A percentile compares a stretch with the other conserved stretches of the same genome.
These are phyloP conservation scores for Urtica urens DNA, from an alignment of 306 rosid genomes.

Conservation along the genomic window DNA sequence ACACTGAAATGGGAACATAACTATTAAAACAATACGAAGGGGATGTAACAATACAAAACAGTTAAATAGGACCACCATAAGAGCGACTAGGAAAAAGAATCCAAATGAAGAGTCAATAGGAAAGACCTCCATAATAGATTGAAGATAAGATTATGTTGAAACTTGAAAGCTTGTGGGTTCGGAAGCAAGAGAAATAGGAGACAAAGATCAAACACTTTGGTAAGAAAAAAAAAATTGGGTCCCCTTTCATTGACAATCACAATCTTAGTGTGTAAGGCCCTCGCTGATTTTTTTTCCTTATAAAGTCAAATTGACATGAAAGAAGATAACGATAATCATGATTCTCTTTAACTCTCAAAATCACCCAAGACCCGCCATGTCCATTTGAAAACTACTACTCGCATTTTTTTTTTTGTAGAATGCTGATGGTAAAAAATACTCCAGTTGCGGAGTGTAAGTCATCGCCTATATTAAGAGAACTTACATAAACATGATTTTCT, in stretches of 20 bases:
- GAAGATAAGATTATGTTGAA: constrained; percentile 26
- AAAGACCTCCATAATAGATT: neutral
- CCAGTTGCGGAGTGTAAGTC: no score
- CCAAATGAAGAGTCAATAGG: constrained; percentile 45
- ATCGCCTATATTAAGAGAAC: no score
- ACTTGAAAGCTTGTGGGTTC: constrained; percentile 32
- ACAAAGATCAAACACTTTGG: constrained; percentile 32
- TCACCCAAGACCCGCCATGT: no score
- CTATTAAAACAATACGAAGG: constrained; percentile 7
- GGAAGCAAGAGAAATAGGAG: constrained; percentile 13
- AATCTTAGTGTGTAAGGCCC: no score
- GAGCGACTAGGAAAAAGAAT: constrained; percentile 6
- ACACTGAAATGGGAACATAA: neutral
- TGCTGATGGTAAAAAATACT: no score
- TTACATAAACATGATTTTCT: no score
- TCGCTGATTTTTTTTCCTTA: no score
- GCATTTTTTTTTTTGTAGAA: no score
- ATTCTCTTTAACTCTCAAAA: no score
- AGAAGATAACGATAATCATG: neutral
- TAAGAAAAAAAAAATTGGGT: constrained; percentile 25
- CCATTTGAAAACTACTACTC: no score
- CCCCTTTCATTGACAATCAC: constrained; percentile 15
- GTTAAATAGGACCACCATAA: constrained; percentile 15
- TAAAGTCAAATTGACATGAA: neutral
- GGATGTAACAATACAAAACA: no score